Evolutionary conservation across 345 rosid species (phyloP).

Genomic region (Citrus glauca): DNA sequence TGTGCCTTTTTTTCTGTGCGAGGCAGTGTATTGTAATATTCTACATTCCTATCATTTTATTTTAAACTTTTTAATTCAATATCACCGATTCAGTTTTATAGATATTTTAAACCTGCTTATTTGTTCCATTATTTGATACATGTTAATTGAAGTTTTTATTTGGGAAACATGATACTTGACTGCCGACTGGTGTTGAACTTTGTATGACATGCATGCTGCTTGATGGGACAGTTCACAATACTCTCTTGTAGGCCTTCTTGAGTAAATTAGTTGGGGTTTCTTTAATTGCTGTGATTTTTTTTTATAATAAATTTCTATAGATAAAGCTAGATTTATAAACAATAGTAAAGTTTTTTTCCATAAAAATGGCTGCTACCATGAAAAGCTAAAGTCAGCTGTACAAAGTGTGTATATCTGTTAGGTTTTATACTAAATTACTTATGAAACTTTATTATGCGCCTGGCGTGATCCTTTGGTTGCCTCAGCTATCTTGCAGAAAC

Average conservation of each 20-base stretch:
- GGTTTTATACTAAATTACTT: not conserved
- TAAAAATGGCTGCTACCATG: not conserved
- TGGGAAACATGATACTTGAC: not conserved
- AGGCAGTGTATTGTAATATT: not conserved
- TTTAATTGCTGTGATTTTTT: not conserved
- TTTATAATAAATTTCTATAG: not conserved
- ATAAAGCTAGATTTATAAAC: not conserved
- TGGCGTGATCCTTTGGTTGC: conserved; percentile 4
- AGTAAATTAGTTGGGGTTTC: not conserved
- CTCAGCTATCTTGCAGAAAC: conserved; percentile 87
- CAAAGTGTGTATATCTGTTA: not conserved
- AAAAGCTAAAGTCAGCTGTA: not conserved
- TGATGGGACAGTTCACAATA: not conserved
- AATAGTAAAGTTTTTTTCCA: not conserved
- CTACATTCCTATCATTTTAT: not conserved
- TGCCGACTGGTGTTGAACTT: not conserved
- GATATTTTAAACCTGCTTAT: not conserved
- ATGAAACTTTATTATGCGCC: not conserved
- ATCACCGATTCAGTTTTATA: not conserved
- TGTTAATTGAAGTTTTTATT: not conserved
- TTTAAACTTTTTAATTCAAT: not conserved
- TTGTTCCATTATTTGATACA: not conserved
- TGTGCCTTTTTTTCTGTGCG: not conserved
- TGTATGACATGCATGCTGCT: not conserved
- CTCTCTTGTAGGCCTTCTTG: not conserved